A percentile compares a stretch with the other conserved stretches of the same genome.
phyloP scores from a whole-genome alignment of 805 yeast genomes.

The Allodekkera sacchari region DNA sequence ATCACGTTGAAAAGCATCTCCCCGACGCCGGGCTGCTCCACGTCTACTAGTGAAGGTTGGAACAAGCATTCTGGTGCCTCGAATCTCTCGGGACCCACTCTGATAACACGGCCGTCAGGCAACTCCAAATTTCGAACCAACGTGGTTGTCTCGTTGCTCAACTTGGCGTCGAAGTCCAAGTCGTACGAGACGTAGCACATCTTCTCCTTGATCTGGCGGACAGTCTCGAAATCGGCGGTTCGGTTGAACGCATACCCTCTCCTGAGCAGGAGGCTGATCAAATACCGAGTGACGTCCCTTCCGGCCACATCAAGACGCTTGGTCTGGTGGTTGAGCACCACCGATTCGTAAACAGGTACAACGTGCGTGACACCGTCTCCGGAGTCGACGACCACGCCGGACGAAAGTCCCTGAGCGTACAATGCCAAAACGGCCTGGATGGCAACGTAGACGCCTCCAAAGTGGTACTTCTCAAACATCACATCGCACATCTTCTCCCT shows the following conservation, averaged over 20 bases:
- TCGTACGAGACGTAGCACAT: slow-evolving; percentile 93
- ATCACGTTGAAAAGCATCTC: slow-evolving; percentile 86
- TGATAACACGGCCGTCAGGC: slow-evolving; percentile 93
- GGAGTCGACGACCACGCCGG: slow-evolving; percentile 97
- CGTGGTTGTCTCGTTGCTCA: slow-evolving; percentile 92
- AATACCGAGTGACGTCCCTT: slow-evolving; percentile 93
- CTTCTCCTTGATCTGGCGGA: slow-evolving; percentile 95
- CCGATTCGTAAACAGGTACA: slow-evolving; percentile 96
- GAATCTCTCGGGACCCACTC: slow-evolving; percentile 91
- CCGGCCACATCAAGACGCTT: slow-evolving; percentile 95
- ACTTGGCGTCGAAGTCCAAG: slow-evolving; percentile 75
- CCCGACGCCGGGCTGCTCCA: slow-evolving; percentile 95
- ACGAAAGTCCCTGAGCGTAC: slow-evolving; percentile 92
- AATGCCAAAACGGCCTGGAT: slow-evolving; percentile 97
- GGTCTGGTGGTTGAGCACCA: slow-evolving; percentile 90
- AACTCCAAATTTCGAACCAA: slow-evolving; percentile 85
- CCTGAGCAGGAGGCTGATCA: slow-evolving; percentile 83
- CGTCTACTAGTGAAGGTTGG: slow-evolving; percentile 92
- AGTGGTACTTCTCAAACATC: slow-evolving; percentile 85
- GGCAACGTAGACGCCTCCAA: slow-evolving; percentile 91
- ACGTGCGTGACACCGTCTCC: slow-evolving; percentile 99
- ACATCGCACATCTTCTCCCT: slow-evolving; percentile 87
- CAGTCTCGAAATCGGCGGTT: slow-evolving; percentile 98
- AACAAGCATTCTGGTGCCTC: slow-evolving; percentile 96
- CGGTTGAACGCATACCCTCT: slow-evolving; percentile 97